These are phyloP conservation scores for Penicillium sp. DNA, from an alignment of 2,329 filamentous ascomycete genomes.

Conservation along the genomic window DNA sequence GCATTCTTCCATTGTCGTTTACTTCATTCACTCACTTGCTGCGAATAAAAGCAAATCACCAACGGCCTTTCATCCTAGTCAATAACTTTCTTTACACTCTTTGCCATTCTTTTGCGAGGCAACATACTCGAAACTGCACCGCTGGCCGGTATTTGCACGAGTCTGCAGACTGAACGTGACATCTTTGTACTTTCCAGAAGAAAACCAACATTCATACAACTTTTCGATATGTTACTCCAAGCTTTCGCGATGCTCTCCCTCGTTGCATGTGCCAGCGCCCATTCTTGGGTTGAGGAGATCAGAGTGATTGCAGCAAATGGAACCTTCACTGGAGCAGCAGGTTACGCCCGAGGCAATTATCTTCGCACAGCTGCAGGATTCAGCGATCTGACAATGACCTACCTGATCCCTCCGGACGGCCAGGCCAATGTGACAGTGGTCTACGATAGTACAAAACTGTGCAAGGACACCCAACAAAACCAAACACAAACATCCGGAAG, in stretches of 20 bases:
- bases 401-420: slow-evolving; percentile 61
- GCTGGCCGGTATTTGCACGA: slow-evolving; percentile 10
- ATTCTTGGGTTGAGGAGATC: slow-evolving; percentile 82
- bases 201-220: neutral
- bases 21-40: slow-evolving; percentile 2
- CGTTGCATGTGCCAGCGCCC: slow-evolving; percentile 47
- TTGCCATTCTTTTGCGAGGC: neutral
- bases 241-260: slow-evolving; percentile 29
- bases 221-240: slow-evolving; percentile 9
- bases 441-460: slow-evolving; percentile 57
- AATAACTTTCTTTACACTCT: neutral
- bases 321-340: slow-evolving; percentile 67
- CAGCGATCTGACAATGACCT: slow-evolving; percentile 59
- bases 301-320: slow-evolving; percentile 71
- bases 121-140: slow-evolving; percentile 1
- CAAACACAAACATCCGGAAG: slow-evolving; percentile 59
- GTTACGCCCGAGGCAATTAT: slow-evolving; percentile 73
- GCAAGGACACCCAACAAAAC: slow-evolving; percentile 63
- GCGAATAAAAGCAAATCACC: neutral
- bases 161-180: neutral
- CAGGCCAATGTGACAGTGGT: slow-evolving; percentile 51
- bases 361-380: slow-evolving; percentile 58
- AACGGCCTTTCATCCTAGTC: neutral
- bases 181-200: neutral
- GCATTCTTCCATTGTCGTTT: neutral